Percentiles rank a stretch among this genome's conserved stretches.
phyloP scores from a whole-genome alignment of 192 early-diverging fungal species.

The Fimicolochytrium jonesii region DNA sequence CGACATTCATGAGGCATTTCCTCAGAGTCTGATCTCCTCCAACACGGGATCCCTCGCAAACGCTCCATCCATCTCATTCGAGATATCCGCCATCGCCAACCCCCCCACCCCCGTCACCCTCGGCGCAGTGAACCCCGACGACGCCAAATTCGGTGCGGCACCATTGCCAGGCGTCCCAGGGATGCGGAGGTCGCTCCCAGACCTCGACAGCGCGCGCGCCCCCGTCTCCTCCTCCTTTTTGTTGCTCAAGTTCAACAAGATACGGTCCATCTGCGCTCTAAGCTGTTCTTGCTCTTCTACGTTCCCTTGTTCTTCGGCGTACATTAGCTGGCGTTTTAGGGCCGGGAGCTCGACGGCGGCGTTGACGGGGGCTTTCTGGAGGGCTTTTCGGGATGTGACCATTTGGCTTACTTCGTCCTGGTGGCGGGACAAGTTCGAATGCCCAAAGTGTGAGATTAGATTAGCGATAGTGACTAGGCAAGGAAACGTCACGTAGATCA shows the following conservation, averaged over 20 bases:
- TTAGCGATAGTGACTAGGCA: not conserved
- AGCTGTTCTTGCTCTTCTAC: not conserved
- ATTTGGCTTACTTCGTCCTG: conserved; percentile 21
- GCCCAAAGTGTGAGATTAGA: not conserved
- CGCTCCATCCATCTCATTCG: conserved; percentile 15
- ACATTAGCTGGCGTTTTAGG: conserved; percentile 1
- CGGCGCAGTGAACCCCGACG: not conserved
- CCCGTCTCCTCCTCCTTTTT: not conserved
- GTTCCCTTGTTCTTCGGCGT: conserved; percentile 7
- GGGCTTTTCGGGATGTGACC: conserved; percentile 9
- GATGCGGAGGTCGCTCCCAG: not conserved
- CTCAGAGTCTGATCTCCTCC: conserved; percentile 16
- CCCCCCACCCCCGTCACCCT: not conserved
- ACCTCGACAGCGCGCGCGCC: not conserved
- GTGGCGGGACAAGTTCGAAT: too few relatives aligned
- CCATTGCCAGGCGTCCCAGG: not conserved
- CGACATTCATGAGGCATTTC: too few relatives aligned
- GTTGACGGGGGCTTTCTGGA: conserved; percentile 13
- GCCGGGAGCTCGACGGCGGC: conserved; percentile 3
- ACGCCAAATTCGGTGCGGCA: not conserved
- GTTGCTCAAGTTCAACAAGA: not conserved
- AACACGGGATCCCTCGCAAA: conserved; percentile 20
- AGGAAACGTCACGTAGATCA: not conserved
- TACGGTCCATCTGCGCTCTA: not conserved
- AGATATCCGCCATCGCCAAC: not conserved